Evolutionary conservation across 2,329 filamentous ascomycete genomes (phyloP), one percentile per base, ranked within the genome.

Genomic region (Dactylellina leptospora): DNA sequence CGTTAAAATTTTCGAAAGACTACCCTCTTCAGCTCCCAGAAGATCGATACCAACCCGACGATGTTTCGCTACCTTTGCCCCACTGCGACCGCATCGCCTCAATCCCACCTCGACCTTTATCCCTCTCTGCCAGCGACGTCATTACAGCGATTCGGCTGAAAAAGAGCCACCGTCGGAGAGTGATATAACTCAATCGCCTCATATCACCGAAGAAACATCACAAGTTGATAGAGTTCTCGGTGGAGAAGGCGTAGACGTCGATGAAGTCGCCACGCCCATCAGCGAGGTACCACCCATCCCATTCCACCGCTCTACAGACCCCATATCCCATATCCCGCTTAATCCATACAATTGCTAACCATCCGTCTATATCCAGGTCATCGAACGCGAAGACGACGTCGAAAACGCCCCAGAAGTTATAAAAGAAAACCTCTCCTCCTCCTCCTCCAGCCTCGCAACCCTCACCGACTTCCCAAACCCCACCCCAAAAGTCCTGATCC

Each of bases 381-480:
- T 90, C 36, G 82, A 85, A 77, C 84, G 86, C 51, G 87, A 90
- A 76, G 83, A 86, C 77, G 83, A 87, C 63, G 83, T 84, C 75
- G 84, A 88, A 73, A 85, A 88, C 53, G 85, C 88, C 8, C 88
- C 88, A 8, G 84, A 90, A 78, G 84, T 90, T 22, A 83, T 90
- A 80, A 85, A 88, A 77, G 84, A 89, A 74, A 82, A 85, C 16
- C 70, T 73, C 42, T 70, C 79, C 85, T 51, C 45, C 36, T 36
- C 69, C 28, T 23, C 51, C 18, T 44, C 75, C 75, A 25, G 72
- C 72, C 4, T 60, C 72, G 4, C 78, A 77, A 20, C 75, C 71
- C 20, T 75, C 74, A 11, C 76, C 48, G 25, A 74, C 18, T 68
- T 63, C 16, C 53, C 79, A 22, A 76, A 79, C 68, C 75, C 76